Evolutionary conservation across 2,329 filamentous ascomycete species (phyloP).

Genomic region (Zymoseptoria ardabiliae): DNA sequence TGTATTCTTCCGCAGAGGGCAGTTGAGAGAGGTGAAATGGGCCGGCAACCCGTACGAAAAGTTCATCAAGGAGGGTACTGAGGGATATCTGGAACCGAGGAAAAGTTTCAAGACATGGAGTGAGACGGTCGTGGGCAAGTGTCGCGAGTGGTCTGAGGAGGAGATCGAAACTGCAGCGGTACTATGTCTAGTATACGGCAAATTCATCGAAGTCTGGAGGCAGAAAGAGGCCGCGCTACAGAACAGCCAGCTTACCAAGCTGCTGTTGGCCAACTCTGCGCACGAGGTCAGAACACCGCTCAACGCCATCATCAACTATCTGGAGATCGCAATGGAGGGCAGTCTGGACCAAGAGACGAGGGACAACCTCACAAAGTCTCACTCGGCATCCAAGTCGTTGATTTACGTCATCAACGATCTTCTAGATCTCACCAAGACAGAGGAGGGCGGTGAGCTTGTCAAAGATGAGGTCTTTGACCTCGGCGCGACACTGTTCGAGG

Average conservation of each 20-base stretch:
- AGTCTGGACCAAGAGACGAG: slow-evolving; percentile 71
- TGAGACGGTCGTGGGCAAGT: slow-evolving; percentile 74
- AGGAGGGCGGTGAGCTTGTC: slow-evolving; percentile 70
- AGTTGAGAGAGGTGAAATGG: slow-evolving; percentile 72
- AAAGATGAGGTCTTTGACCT: slow-evolving; percentile 78
- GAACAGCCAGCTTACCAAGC: slow-evolving; percentile 68
- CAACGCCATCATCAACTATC: slow-evolving; percentile 90
- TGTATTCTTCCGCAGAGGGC: slow-evolving; percentile 77
- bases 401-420: slow-evolving; percentile 94
- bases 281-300: slow-evolving; percentile 86
- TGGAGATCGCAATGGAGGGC: slow-evolving; percentile 84
- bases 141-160: slow-evolving; percentile 80
- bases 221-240: slow-evolving; percentile 82
- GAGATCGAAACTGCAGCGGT: slow-evolving; percentile 85
- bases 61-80: slow-evolving; percentile 61
- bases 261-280: slow-evolving; percentile 79
- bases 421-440: slow-evolving; percentile 78
- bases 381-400: slow-evolving; percentile 84
- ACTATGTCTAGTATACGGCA: slow-evolving; percentile 78
- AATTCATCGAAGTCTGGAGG: slow-evolving; percentile 87
- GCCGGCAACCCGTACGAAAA: slow-evolving; percentile 84
- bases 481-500: slow-evolving; percentile 63
- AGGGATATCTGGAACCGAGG: slow-evolving; percentile 67
- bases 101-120: slow-evolving; percentile 75
- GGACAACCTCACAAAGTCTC: slow-evolving; percentile 75